Conservation (phyloP, 208 protist genomes). For the Strigomonas galati region DNA sequence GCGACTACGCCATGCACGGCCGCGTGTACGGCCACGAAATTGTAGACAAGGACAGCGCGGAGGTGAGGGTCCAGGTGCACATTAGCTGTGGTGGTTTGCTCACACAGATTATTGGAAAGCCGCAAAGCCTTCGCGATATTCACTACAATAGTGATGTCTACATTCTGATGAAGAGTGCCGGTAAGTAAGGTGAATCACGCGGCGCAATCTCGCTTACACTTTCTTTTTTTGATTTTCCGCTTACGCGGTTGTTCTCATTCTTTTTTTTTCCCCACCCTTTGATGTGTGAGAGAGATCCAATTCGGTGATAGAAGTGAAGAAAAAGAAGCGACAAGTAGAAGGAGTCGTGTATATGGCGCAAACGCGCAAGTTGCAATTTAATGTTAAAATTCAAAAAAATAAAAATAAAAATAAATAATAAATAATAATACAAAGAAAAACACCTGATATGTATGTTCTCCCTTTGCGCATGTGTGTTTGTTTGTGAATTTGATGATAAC, state of each 20-base stretch:
- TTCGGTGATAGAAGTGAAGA: too few species aligned
- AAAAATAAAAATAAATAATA: too few species aligned
- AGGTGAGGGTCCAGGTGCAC: conserved; percentile 80
- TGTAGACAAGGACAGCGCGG: conserved; percentile 69
- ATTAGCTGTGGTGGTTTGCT: conserved; percentile 97
- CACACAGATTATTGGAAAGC: conserved; percentile 92
- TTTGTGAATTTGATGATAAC: not conserved
- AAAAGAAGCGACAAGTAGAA: too few species aligned
- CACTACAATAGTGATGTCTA: conserved; percentile 91
- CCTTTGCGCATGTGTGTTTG: conserved; percentile 4
- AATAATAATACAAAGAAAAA: too few species aligned
- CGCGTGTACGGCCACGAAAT: conserved; percentile 94
- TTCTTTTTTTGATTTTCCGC: conserved; percentile 15
- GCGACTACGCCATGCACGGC: conserved; percentile 98
- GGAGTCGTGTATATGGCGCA: too few species aligned
- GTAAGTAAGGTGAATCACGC: conserved; percentile 33
- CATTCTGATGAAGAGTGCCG: conserved; percentile 79
- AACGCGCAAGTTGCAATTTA: too few species aligned
- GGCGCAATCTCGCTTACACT: not conserved
- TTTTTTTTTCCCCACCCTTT: conserved; percentile 1
- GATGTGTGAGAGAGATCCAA: too few species aligned
- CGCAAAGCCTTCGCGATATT: conserved; percentile 80
- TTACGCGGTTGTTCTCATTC: not conserved
- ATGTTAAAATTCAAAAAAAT: too few species aligned
- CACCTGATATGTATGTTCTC: not conserved